Evolutionary conservation across 169 alveolate species (phyloP).

Genomic region (Neospora caninum): DNA sequence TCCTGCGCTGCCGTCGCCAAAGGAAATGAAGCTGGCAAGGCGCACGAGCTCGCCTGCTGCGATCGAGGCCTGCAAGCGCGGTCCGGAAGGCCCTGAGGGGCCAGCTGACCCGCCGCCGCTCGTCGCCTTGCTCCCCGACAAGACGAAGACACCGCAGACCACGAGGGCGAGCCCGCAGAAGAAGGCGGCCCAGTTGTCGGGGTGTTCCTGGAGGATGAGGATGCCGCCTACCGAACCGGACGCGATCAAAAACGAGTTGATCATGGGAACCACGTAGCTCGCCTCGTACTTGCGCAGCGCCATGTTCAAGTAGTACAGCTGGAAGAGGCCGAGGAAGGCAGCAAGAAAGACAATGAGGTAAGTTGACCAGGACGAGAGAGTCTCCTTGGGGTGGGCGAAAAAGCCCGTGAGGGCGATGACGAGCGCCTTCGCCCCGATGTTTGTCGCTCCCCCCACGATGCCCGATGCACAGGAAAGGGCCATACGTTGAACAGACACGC

Average conservation of each 20-base stretch:
- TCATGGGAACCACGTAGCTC: constrained; percentile 39
- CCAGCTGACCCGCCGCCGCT: neutral
- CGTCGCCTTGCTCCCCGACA: neutral
- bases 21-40: neutral
- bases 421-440: constrained; percentile 41
- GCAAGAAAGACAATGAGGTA: constrained; percentile 28
- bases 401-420: constrained; percentile 26
- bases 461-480: constrained; percentile 42
- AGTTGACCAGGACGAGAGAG: constrained; percentile 30
- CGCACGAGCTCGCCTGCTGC: constrained; percentile 24
- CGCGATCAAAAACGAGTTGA: constrained; percentile 33
- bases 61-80: neutral
- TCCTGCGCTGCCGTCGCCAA: neutral
- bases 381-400: neutral
- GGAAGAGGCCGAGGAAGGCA: constrained; percentile 15
- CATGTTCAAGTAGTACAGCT: constrained; percentile 33
- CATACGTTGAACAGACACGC: neutral
- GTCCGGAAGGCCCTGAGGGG: neutral
- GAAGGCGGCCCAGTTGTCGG: constrained; percentile 41
- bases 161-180: constrained; percentile 33
- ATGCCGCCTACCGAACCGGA: constrained; percentile 55
- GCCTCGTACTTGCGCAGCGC: constrained; percentile 53
- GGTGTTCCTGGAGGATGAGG: constrained; percentile 38
- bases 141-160: constrained; percentile 38
- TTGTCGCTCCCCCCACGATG: constrained; percentile 47